A percentile compares a stretch with the other conserved stretches of the same genome.
phyloP scores from a whole-genome alignment of 371 early-diverging fungal genomes.

The Gilbertella persicaria region DNA sequence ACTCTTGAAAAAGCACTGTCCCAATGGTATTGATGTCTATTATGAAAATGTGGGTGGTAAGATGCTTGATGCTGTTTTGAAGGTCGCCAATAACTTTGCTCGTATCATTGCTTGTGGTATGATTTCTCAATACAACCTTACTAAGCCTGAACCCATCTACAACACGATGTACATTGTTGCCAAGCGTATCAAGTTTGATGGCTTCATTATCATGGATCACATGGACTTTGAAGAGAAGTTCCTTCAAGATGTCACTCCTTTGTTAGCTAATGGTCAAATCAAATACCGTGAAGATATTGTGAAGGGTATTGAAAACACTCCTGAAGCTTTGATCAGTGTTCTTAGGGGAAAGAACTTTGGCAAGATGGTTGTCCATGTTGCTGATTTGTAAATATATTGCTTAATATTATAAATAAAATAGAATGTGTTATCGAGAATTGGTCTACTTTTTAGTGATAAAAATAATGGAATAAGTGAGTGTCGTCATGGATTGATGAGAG shows the following conservation, averaged over 20 bases:
- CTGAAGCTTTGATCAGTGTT: slow-evolving; percentile 72
- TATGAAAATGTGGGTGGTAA: slow-evolving; percentile 76
- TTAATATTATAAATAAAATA: background rate
- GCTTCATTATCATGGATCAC: slow-evolving; percentile 65
- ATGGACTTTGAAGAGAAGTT: slow-evolving; percentile 57
- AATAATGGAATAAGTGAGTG: too few species aligned
- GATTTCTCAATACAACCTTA: slow-evolving; percentile 70
- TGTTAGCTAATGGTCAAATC: slow-evolving; percentile 68
- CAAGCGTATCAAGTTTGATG: slow-evolving; percentile 62
- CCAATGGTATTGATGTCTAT: slow-evolving; percentile 75
- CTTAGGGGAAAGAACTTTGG: slow-evolving; percentile 82
- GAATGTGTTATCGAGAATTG: too few species aligned
- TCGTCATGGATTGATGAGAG: too few species aligned
- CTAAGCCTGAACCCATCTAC: slow-evolving; percentile 27
- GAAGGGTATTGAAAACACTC: slow-evolving; percentile 80
- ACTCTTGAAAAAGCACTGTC: slow-evolving; percentile 51
- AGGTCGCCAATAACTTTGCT: slow-evolving; percentile 51
- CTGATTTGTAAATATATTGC: slow-evolving; percentile 19
- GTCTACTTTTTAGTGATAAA: too few species aligned
- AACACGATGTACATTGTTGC: slow-evolving; percentile 32
- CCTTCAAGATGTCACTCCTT: slow-evolving; percentile 57
- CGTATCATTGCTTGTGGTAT: slow-evolving; percentile 66
- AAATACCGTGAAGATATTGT: slow-evolving; percentile 63
- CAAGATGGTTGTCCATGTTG: slow-evolving; percentile 77
- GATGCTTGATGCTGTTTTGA: slow-evolving; percentile 65